Conservation (phyloP, 2,329 filamentous ascomycete species). For the Colletotrichum liriopes region DNA sequence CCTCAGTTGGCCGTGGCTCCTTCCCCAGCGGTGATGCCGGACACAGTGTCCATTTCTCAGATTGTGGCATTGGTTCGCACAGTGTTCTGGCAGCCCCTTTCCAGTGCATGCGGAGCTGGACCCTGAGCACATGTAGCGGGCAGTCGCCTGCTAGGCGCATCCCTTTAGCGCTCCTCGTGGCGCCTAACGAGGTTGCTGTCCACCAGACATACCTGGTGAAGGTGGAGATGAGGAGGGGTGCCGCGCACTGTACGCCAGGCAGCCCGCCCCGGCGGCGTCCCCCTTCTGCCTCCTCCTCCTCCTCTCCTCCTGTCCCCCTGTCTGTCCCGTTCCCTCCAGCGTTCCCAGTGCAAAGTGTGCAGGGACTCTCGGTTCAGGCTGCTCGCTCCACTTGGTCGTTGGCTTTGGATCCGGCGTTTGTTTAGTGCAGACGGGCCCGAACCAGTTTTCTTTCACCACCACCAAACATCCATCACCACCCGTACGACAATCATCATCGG, state of each 20-base stretch:
- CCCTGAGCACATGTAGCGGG: neutral
- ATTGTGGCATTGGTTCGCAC: accelerated
- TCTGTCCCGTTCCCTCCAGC: neutral
- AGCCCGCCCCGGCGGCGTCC: neutral
- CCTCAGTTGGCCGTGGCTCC: neutral
- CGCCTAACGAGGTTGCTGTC: neutral
- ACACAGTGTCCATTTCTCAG: neutral
- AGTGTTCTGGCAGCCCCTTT: neutral
- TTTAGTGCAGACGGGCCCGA: slow-evolving; percentile 11
- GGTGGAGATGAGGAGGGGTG: neutral
- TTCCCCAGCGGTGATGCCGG: neutral
- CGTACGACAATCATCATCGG: neutral
- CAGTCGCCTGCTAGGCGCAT: neutral
- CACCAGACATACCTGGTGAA: neutral
- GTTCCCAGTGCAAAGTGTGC: neutral
- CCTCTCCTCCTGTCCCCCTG: neutral
- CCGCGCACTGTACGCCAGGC: neutral
- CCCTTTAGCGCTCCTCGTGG: neutral
- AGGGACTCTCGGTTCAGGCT: neutral
- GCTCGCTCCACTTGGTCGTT: neutral
- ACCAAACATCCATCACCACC: neutral
- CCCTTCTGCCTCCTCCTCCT: too few species aligned
- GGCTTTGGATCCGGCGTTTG: slow-evolving; percentile 19
- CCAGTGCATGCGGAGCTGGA: neutral
- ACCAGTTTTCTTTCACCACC: slow-evolving; percentile 11